Percentiles rank a stretch among this genome's conserved stretches.
phyloP scores from a whole-genome alignment of 805 yeast species.

The Teunomyces aglyptinius region DNA sequence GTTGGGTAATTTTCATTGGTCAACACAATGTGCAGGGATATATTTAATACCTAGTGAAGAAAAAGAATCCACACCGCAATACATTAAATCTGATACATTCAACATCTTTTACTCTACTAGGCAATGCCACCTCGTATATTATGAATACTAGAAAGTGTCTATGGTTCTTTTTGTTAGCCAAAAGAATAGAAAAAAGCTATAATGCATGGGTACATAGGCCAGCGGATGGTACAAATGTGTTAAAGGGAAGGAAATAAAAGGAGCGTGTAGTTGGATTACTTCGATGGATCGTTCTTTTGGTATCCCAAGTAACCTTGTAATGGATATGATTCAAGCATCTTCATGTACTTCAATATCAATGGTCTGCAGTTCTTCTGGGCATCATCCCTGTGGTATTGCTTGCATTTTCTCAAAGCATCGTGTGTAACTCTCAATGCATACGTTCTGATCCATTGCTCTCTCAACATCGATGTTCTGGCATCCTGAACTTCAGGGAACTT shows the following conservation, averaged over 20 bases:
- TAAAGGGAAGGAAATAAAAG: conserved; percentile 3
- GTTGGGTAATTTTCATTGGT: conserved; percentile 4
- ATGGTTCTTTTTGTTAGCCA: conserved; percentile 5
- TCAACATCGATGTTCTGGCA: conserved; percentile 75
- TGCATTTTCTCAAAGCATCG: conserved; percentile 75
- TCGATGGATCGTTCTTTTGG: conserved; percentile 84
- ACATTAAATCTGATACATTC: not conserved
- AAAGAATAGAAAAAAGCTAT: conserved; percentile 5
- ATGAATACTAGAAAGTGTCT: conserved; percentile 4
- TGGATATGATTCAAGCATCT: conserved; percentile 67
- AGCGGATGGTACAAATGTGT: conserved; percentile 5
- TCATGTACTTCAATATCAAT: conserved; percentile 72
- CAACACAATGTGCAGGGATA: not conserved
- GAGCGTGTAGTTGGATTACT: conserved; percentile 32
- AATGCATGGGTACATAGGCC: conserved; percentile 6
- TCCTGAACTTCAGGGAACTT: conserved; percentile 58
- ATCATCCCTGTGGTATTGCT: conserved; percentile 52
- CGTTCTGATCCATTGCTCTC: conserved; percentile 77
- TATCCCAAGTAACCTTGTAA: conserved; percentile 78
- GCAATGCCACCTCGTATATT: conserved; percentile 4
- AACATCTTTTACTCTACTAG: not conserved
- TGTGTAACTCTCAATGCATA: conserved; percentile 66
- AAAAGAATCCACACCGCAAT: not conserved
- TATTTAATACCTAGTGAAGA: not conserved
- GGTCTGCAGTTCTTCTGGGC: conserved; percentile 75